phyloP scores from a whole-genome alignment of 2,329 filamentous ascomycete genomes.

The Colletotrichum orbiculare region DNA sequence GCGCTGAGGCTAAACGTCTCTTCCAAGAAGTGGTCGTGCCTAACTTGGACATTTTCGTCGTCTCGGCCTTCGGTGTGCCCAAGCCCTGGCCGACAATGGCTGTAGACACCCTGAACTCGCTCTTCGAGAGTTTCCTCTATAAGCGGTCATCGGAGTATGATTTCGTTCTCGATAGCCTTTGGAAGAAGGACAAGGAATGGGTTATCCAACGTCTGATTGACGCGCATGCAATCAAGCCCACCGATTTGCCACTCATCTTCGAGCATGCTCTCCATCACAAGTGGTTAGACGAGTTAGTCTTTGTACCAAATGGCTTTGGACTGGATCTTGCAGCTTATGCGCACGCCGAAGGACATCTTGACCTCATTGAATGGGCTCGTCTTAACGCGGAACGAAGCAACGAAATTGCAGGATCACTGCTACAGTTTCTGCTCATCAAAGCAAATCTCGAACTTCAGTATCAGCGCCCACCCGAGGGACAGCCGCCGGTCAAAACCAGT shows the following conservation, averaged over 20 bases:
- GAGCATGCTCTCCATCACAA: conserved; percentile 80
- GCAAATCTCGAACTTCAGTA: conserved; percentile 81
- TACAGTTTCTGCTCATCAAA: conserved; percentile 87
- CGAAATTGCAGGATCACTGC: conserved; percentile 76
- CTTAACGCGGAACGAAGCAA: conserved; percentile 73
- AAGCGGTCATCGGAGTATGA: conserved; percentile 83
- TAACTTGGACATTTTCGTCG: conserved; percentile 82
- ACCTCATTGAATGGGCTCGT: conserved; percentile 84
- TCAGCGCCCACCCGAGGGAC: conserved; percentile 75
- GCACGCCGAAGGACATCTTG: conserved; percentile 82
- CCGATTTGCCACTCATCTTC: conserved; percentile 55
- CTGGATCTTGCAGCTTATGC: conserved; percentile 88
- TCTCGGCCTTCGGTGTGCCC: conserved; percentile 80
- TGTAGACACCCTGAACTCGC: conserved; percentile 77
- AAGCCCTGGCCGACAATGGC: conserved; percentile 82
- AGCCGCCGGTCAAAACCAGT: conserved; percentile 67
- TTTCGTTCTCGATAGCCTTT: conserved; percentile 90
- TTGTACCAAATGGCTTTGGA: conserved; percentile 83
- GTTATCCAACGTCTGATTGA: conserved; percentile 84
- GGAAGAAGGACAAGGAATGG: conserved; percentile 91
- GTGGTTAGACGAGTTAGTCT: conserved; percentile 86
- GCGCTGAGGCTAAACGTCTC: conserved; percentile 70
- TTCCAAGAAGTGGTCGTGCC: conserved; percentile 76
- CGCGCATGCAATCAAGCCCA: conserved; percentile 78
- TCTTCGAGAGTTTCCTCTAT: conserved; percentile 86